Percentiles rank a stretch among this genome's conserved stretches.
phyloP scores from a whole-genome alignment of 768 basidiomycete genomes.

The Hypholoma fasciculare region DNA sequence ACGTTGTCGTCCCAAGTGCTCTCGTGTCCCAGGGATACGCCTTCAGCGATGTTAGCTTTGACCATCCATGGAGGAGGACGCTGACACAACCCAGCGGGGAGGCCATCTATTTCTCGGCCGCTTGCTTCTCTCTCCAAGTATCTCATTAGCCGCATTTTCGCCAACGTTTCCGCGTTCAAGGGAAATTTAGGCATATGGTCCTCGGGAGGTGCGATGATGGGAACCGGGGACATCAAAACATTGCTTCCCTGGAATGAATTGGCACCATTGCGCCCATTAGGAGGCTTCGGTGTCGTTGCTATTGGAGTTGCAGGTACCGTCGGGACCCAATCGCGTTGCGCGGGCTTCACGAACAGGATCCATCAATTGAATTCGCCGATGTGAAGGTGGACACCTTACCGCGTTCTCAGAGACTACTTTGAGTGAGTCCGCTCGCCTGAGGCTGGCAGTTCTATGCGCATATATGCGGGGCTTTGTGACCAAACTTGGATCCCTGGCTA shows the following conservation, averaged over 20 bases:
- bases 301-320: constrained; percentile 15
- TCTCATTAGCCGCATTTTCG: constrained; percentile 41
- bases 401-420: background rate
- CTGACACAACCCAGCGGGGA: constrained; percentile 12
- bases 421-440: constrained; percentile 18
- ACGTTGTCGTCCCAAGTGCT: background rate
- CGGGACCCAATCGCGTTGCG: constrained; percentile 1
- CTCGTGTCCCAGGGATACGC: background rate
- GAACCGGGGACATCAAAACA: constrained; percentile 27
- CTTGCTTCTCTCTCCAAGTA: constrained; percentile 42
- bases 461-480: constrained; percentile 12
- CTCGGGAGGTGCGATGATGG: constrained; percentile 55
- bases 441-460: constrained; percentile 19
- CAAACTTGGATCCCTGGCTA: background rate
- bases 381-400: background rate
- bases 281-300: background rate
- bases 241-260: background rate
- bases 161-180: constrained; percentile 38
- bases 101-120: constrained; percentile 36
- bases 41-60: background rate
- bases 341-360: background rate
- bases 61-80: background rate
- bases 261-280: background rate
- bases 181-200: constrained; percentile 32
- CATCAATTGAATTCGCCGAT: background rate